A percentile compares a stretch with the other conserved stretches of the same genome.
Conservation (phyloP, 2,329 filamentous ascomycete species). For the Leptographium radiaticola region DNA sequence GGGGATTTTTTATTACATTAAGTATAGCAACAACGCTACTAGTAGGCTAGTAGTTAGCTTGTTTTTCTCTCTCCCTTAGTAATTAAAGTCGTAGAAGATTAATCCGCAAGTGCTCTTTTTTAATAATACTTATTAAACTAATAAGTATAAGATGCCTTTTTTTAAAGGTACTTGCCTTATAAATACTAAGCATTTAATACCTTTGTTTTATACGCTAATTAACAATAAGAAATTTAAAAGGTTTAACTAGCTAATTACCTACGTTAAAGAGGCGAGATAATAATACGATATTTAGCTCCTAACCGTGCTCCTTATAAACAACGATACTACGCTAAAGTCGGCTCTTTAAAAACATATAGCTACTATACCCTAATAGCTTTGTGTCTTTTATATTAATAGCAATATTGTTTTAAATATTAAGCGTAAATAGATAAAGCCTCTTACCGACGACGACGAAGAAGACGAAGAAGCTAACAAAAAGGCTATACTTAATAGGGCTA, state of each 20-base stretch:
- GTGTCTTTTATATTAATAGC: background rate
- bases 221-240: background rate
- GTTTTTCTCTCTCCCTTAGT: background rate
- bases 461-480: background rate
- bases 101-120: background rate
- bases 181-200: background rate
- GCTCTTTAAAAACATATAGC: background rate
- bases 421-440: background rate
- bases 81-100: background rate
- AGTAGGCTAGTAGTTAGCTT: background rate
- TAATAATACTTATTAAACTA: background rate
- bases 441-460: background rate
- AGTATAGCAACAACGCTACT: background rate
- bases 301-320: background rate
- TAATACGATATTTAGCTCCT: background rate
- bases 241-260: background rate
- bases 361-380: background rate
- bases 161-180: background rate
- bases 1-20: background rate
- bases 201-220: background rate
- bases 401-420: background rate
- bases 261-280: background rate
- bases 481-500: background rate
- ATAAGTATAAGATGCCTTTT: background rate
- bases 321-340: background rate